These are phyloP conservation scores for Jackrogersella minutella DNA, from an alignment of 495 filamentous ascomycete species.

Conservation along the genomic window DNA sequence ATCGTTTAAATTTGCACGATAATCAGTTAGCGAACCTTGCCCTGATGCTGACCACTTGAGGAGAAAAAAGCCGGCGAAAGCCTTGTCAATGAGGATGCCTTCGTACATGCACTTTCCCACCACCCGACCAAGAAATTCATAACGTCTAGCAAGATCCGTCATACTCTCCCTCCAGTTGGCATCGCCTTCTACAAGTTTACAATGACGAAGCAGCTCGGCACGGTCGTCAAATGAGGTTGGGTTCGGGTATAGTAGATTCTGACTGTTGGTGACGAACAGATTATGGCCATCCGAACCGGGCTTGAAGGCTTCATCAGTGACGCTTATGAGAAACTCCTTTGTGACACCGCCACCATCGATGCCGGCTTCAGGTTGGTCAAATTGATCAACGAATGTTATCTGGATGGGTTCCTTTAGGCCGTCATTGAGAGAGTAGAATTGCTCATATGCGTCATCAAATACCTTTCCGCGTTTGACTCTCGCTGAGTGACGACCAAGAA, in stretches of 20 bases:
- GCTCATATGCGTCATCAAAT: conserved; percentile 84
- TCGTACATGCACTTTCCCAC: conserved; percentile 98
- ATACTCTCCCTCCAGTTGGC: conserved; percentile 65
- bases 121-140: conserved; percentile 91
- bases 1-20: conserved; percentile 90
- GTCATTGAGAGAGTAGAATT: conserved; percentile 83
- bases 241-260: conserved; percentile 91
- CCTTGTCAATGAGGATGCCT: conserved; percentile 92
- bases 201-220: conserved; percentile 63
- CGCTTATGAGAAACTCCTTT: conserved; percentile 94
- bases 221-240: conserved; percentile 79
- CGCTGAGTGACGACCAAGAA: conserved; percentile 77
- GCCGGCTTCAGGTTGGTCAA: conserved; percentile 84
- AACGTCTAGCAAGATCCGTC: conserved; percentile 71
- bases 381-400: conserved; percentile 95
- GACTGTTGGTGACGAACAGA: conserved; percentile 85
- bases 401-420: conserved; percentile 96
- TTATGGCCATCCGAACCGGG: conserved; percentile 45
- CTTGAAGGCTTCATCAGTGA: conserved; percentile 87
- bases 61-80: conserved; percentile 95
- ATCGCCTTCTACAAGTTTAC: conserved; percentile 59
- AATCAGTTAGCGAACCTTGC: conserved; percentile 66
- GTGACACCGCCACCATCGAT: conserved; percentile 98
- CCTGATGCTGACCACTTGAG: conserved; percentile 90
- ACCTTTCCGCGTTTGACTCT: conserved; percentile 80